Evolutionary conservation across 2,329 filamentous ascomycete species (phyloP).

Genomic region (Sporothrix mexicana): DNA sequence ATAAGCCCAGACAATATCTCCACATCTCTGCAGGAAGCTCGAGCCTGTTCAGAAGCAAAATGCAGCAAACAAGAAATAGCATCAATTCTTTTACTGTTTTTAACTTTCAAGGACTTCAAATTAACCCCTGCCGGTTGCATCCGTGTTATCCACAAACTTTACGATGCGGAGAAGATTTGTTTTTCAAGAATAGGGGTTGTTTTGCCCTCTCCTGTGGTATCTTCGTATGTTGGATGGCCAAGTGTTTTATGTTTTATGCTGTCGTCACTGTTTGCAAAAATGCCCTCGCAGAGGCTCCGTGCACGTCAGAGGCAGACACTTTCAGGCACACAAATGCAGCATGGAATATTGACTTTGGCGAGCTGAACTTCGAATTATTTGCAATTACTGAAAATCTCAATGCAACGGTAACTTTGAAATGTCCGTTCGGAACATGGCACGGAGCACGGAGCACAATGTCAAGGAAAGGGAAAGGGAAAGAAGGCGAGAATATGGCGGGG

Average conservation of each 20-base stretch:
- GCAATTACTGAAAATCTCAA: neutral
- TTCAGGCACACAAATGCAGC: neutral
- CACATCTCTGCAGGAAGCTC: conserved; percentile 11
- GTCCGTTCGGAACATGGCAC: neutral
- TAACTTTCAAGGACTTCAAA: neutral
- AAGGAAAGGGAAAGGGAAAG: neutral
- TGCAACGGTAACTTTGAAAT: neutral
- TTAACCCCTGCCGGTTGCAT: conserved; percentile 6
- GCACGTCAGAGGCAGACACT: neutral
- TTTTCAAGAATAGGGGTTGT: conserved; percentile 9
- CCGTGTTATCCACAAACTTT: neutral
- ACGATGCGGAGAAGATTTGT: conserved; percentile 7
- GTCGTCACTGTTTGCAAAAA: neutral
- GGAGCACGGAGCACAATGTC: conserved; percentile 1
- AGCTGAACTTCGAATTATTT: neutral
- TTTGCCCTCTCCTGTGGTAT: neutral
- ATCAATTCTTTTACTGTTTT: no score
- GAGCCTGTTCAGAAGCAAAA: neutral
- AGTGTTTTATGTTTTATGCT: conserved; percentile 2
- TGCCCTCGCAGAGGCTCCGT: neutral
- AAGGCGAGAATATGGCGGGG: neutral
- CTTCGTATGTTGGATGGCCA: neutral
- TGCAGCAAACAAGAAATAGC: neutral
- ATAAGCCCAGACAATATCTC: neutral
- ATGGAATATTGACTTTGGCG: neutral